phyloP scores from a whole-genome alignment of 345 rosid genomes.

The Punica granatum region DNA sequence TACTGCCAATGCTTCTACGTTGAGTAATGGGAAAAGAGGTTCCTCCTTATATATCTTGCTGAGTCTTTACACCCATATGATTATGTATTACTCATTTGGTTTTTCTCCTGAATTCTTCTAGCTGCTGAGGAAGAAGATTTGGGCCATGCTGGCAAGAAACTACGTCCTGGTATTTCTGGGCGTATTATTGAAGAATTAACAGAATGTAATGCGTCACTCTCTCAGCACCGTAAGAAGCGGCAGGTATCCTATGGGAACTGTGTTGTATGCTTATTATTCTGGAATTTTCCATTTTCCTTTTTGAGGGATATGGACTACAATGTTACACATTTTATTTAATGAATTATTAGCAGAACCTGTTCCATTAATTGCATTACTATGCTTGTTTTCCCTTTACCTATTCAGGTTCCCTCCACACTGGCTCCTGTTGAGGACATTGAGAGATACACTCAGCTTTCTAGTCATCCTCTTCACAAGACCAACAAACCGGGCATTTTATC shows the following conservation, averaged over 20 bases:
- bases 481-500: constrained; percentile 76
- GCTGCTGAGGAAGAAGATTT: constrained; percentile 45
- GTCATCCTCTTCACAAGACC: constrained; percentile 93
- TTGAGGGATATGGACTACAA: too few species aligned
- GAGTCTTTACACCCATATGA: constrained; percentile 1
- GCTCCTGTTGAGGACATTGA: constrained; percentile 61
- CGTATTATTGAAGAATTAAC: constrained; percentile 59
- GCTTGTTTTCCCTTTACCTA: neutral
- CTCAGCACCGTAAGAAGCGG: constrained; percentile 80
- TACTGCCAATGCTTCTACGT: constrained; percentile 35
- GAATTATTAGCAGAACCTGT: neutral
- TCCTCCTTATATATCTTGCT: constrained; percentile 7
- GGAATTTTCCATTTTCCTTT: neutral
- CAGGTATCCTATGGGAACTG: constrained; percentile 31
- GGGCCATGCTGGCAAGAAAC: constrained; percentile 42
- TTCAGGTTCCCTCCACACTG: constrained; percentile 66
- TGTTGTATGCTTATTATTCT: neutral
- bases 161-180: constrained; percentile 68
- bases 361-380: neutral
- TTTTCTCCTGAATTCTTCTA: constrained; percentile 14
- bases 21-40: constrained; percentile 91
- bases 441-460: constrained; percentile 84
- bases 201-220: constrained; percentile 81
- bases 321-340: neutral
- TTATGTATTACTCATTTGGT: constrained; percentile 7